phyloP scores from a whole-genome alignment of 495 filamentous ascomycete genomes.

The Choiromyces venosus region DNA sequence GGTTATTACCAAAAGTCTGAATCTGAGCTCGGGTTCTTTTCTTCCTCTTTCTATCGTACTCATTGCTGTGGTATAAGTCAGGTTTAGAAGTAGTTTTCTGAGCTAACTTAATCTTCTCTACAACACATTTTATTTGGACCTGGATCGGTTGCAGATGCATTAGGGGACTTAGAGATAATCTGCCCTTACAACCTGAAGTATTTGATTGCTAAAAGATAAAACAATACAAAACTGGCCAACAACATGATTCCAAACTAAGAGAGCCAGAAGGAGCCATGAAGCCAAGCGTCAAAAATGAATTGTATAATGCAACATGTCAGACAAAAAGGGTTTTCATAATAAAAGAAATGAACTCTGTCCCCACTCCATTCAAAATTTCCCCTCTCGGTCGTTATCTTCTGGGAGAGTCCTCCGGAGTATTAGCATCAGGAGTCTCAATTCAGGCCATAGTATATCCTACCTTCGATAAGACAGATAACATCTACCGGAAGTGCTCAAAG shows the following conservation, averaged over 20 bases:
- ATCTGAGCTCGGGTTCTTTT: background rate
- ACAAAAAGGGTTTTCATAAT: background rate
- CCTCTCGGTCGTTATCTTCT: background rate
- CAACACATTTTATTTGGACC: no score
- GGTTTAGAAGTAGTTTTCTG: no score
- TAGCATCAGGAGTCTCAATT: background rate
- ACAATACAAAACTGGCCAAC: background rate
- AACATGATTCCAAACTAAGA: background rate
- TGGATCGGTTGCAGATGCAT: background rate
- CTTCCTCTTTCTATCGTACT: background rate
- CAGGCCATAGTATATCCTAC: background rate
- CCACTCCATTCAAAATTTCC: background rate
- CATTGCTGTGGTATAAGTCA: background rate
- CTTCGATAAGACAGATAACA: background rate
- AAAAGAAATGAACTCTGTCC: background rate
- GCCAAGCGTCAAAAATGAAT: background rate
- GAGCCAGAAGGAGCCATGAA: background rate
- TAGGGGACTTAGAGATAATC: no score
- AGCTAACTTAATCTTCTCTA: no score
- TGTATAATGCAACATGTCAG: background rate
- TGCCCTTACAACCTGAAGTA: background rate
- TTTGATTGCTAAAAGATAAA: background rate
- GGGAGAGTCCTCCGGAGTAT: background rate
- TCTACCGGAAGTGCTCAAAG: background rate
- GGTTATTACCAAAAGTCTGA: background rate